Conservation (phyloP, 1,139 yeast species). For the Kodamaea derodonti region DNA sequence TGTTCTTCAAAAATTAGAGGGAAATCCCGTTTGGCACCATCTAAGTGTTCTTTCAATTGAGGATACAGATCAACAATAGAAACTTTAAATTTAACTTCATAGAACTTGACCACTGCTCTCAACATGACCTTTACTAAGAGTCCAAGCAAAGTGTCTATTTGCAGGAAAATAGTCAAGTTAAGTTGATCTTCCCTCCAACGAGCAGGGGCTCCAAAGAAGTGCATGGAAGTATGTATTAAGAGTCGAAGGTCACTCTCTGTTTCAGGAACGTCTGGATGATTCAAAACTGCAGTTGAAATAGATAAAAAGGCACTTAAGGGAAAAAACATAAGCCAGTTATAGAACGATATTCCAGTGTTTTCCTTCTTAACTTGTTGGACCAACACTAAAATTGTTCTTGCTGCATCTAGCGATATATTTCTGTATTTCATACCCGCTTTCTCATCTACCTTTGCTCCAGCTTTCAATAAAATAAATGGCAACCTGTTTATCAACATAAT, state of each 20-base stretch:
- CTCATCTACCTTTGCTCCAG: constrained; percentile 14
- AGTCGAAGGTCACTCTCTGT: constrained; percentile 27
- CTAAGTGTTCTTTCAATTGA: constrained; percentile 21
- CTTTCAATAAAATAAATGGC: constrained; percentile 23
- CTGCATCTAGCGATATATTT: constrained; percentile 27
- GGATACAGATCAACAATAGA: constrained; percentile 14
- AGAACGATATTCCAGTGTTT: constrained; percentile 20
- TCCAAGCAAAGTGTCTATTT: constrained; percentile 22
- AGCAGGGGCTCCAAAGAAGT: constrained; percentile 17
- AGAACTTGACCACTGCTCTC: constrained; percentile 20
- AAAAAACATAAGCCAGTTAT: constrained; percentile 32
- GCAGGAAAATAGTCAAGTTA: constrained; percentile 15
- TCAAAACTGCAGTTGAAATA: constrained; percentile 29
- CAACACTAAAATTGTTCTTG: constrained; percentile 32
- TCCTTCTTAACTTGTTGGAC: constrained; percentile 18
- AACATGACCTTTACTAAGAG: constrained; percentile 22
- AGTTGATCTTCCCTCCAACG: constrained; percentile 12
- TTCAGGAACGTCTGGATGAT: constrained; percentile 28
- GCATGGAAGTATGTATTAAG: constrained; percentile 26
- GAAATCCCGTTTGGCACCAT: constrained; percentile 16
- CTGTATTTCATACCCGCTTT: constrained; percentile 18
- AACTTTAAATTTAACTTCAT: constrained; percentile 19
- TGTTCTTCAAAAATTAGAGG: constrained; percentile 22
- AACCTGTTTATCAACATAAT: constrained; percentile 34
- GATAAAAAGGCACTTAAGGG: constrained; percentile 35